Percentiles rank a stretch among this genome's conserved stretches.
These are phyloP conservation scores for Triadica sebifera DNA, from an alignment of 345 rosid species.

Conservation along the genomic window DNA sequence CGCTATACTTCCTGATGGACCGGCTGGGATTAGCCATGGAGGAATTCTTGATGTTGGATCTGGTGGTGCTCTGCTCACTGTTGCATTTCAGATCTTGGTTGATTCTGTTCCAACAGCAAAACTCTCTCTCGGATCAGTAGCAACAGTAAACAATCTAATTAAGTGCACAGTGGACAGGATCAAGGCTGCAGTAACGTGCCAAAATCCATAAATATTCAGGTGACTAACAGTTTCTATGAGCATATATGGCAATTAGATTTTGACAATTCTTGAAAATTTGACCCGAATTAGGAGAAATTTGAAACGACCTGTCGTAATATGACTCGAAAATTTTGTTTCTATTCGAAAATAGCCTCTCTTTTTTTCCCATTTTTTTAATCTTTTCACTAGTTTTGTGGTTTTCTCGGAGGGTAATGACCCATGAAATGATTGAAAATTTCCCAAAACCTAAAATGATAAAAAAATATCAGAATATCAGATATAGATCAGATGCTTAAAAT, in stretches of 20 bases:
- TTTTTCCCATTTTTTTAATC: too few species aligned
- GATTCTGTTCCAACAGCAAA: constrained; percentile 88
- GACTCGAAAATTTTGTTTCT: too few species aligned
- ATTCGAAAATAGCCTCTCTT: too few species aligned
- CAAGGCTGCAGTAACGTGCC: constrained; percentile 51
- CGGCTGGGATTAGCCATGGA: constrained; percentile 15
- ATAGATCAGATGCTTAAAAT: background rate
- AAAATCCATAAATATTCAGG: constrained; percentile 1
- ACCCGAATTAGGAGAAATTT: too few species aligned
- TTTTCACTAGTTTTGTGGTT: too few species aligned
- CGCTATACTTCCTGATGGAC: constrained; percentile 89
- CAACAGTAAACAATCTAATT: constrained; percentile 85
- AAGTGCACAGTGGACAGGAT: constrained; percentile 90
- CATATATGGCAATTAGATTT: background rate
- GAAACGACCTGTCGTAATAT: too few species aligned
- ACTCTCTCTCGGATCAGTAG: constrained; percentile 85
- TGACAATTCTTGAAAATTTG: too few species aligned
- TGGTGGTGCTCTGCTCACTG: constrained; percentile 76
- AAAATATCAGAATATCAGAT: background rate
- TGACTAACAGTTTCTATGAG: constrained; percentile 6
- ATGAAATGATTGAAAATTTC: too few species aligned
- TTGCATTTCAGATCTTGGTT: constrained; percentile 89
- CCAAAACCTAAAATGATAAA: too few species aligned
- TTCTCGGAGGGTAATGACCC: too few species aligned
- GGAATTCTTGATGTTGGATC: constrained; percentile 49